Base-by-base conservation (phyloP, 23 red algal species). In the Cyanidioschyzon merolae region DNA sequence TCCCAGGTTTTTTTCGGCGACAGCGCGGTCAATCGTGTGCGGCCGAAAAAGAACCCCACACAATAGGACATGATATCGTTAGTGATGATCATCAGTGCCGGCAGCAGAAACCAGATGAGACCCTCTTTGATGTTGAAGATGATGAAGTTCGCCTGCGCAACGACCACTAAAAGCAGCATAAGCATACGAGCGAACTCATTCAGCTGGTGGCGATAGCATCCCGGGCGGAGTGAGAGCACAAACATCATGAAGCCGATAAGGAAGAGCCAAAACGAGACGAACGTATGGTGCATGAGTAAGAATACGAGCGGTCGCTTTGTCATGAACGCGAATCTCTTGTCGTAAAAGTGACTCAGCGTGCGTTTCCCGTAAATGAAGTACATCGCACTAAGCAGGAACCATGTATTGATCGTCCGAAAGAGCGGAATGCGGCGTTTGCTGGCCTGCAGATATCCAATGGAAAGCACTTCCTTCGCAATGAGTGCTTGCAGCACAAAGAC, bases 1-100 rank as follows among this genome's bases (percentile, higher is more conserved):
- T 98, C 94, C 94, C 88, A 91, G 24, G 94, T 98, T 84, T 98
- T 98, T 58, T 98, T 98, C 17, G 94, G 94, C 2, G 84, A 88
- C 54, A 98, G 77, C 0, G 76, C 38, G 34, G 86, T 89, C 37
- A 98, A 75, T 39, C 81, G 77, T 50, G 82, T 83, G 16, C 79
- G 76, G 18, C 94, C 94, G 76, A 98, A 89, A 21, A 84, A 51
- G 26, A 83, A 84, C n/a, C 94, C 94, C 32, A 90, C 79, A 59
- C 90, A 83, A 74, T 98, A 98, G 34, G 88, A 85, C 41, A 91
- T 87, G 39, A 85, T 84, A 78, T 98, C 94, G 59, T 98, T 98
- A 37, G 87, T 75, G 58, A 92, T 89, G 76, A 98, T 86, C 31
- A 91, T 83, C 40, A 82, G 79, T 18, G 76, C 83, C 27, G 94